phyloP scores from a whole-genome alignment of 352 stramenopile species.

The Pythium monospermum region DNA sequence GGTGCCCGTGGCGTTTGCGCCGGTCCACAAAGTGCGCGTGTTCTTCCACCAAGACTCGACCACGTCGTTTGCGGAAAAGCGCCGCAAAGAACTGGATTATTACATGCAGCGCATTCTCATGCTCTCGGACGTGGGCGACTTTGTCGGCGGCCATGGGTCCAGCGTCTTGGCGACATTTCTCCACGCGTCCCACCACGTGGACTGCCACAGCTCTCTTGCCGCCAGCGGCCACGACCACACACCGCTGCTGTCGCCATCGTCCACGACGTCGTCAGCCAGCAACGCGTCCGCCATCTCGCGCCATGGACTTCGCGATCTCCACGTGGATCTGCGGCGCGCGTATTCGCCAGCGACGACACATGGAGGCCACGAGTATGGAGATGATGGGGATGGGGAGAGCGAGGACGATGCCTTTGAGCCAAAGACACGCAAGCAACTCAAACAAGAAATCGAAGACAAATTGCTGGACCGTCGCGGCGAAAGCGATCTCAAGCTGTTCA shows the following conservation, averaged over 20 bases:
- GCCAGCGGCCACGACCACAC: slow-evolving; percentile 19
- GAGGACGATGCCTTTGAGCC: slow-evolving; percentile 19
- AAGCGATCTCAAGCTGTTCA: slow-evolving; percentile 58
- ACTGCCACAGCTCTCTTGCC: slow-evolving; percentile 11
- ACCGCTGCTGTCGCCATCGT: slow-evolving; percentile 13
- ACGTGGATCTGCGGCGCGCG: slow-evolving; percentile 32
- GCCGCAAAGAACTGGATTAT: slow-evolving; percentile 73
- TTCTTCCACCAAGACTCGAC: slow-evolving; percentile 76
- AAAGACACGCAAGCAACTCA: slow-evolving; percentile 33
- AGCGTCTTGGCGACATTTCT: slow-evolving; percentile 66
- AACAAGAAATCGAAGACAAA: slow-evolving; percentile 69
- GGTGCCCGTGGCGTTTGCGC: slow-evolving; percentile 74
- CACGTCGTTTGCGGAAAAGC: slow-evolving; percentile 67
- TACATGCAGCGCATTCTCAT: slow-evolving; percentile 82
- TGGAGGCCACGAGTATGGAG: background rate
- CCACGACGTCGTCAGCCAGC: slow-evolving; percentile 18
- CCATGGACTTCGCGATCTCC: slow-evolving; percentile 30
- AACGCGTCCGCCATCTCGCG: slow-evolving; percentile 6
- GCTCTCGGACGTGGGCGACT: slow-evolving; percentile 65
- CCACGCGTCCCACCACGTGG: slow-evolving; percentile 31
- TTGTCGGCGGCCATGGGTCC: slow-evolving; percentile 40
- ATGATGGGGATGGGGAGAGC: no score
- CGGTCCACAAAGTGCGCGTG: slow-evolving; percentile 53
- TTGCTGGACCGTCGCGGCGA: slow-evolving; percentile 40
- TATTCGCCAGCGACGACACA: slow-evolving; percentile 21